These are phyloP conservation scores for Ambrosiella cleistominuta DNA, from an alignment of 2,329 filamentous ascomycete genomes.

Conservation along the genomic window DNA sequence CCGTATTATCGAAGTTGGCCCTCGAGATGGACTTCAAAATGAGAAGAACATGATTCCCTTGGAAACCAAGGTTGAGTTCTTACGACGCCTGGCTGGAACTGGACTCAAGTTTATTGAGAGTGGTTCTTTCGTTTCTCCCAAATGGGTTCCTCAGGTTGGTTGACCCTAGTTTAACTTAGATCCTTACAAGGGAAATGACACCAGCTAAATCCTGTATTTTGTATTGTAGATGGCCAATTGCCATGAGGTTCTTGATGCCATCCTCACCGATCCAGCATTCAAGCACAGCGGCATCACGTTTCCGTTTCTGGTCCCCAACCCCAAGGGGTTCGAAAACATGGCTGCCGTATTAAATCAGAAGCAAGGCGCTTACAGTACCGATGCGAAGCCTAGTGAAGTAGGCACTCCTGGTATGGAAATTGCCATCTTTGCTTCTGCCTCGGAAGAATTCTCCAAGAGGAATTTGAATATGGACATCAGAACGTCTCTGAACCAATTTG, in stretches of 20 bases:
- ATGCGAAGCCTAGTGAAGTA: constrained; percentile 27
- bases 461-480: constrained; percentile 71
- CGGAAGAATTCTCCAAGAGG: constrained; percentile 60
- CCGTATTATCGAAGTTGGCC: constrained; percentile 66
- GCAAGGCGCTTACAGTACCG: constrained; percentile 31
- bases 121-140: constrained; percentile 66
- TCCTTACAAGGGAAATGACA: not conserved
- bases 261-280: constrained; percentile 39
- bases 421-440: constrained; percentile 67
- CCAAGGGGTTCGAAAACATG: constrained; percentile 52
- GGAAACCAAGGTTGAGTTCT: constrained; percentile 58
- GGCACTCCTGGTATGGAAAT: constrained; percentile 43
- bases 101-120: constrained; percentile 61
- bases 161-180: not conserved
- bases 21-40: constrained; percentile 75
- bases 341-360: constrained; percentile 33
- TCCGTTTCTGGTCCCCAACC: constrained; percentile 66
- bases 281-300: constrained; percentile 46
- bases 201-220: not conserved
- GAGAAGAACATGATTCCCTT: constrained; percentile 56
- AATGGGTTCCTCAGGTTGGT: constrained; percentile 63
- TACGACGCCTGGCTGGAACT: constrained; percentile 48
- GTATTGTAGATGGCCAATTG: constrained; percentile 56
- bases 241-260: constrained; percentile 51
- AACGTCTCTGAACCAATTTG: constrained; percentile 53